These are phyloP conservation scores for Copromyces sp. DNA, from an alignment of 495 filamentous ascomycete genomes.

Conservation along the genomic window DNA sequence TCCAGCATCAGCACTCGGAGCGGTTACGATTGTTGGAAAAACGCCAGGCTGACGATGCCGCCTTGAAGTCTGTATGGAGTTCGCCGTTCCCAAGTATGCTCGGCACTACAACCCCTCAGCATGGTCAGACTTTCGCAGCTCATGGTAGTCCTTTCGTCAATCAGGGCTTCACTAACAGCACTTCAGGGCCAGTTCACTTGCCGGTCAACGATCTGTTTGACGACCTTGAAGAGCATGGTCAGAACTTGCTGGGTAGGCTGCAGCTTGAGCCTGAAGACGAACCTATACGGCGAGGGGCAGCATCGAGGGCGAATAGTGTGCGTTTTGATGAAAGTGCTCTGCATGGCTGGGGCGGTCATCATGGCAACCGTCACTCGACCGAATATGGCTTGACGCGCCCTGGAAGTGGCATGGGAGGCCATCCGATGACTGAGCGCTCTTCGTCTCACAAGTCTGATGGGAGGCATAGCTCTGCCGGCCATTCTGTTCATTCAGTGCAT, in stretches of 20 bases:
- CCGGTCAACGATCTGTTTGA: slow-evolving; percentile 55
- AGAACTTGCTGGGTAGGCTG: slow-evolving; percentile 59
- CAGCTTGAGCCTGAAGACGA: slow-evolving; percentile 76
- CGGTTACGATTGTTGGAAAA: slow-evolving; percentile 70
- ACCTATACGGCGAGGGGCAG: slow-evolving; percentile 65
- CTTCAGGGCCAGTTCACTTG: slow-evolving; percentile 60
- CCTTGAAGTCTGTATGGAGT: slow-evolving; percentile 79
- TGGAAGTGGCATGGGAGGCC: slow-evolving; percentile 49
- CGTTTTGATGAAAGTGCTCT: slow-evolving; percentile 97
- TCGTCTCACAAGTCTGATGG: slow-evolving; percentile 94
- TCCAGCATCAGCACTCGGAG: slow-evolving; percentile 74
- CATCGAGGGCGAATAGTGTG: slow-evolving; percentile 92
- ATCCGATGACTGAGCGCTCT: slow-evolving; percentile 73
- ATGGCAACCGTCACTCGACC: slow-evolving; percentile 57
- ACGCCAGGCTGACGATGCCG: slow-evolving; percentile 68
- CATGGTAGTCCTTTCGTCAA: not conserved
- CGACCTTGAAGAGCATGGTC: slow-evolving; percentile 71
- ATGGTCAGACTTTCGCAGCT: slow-evolving; percentile 47
- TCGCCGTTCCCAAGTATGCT: slow-evolving; percentile 73
- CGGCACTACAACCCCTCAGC: slow-evolving; percentile 61
- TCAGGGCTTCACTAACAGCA: slow-evolving; percentile 16
- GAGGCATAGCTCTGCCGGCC: slow-evolving; percentile 81
- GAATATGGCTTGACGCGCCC: slow-evolving; percentile 71
- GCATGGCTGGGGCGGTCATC: slow-evolving; percentile 77
- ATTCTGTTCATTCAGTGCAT: slow-evolving; percentile 61